Evolutionary conservation across 2,329 filamentous ascomycete genomes (phyloP), one percentile per base, ranked within the genome.

Genomic region (Calcarisporium arbuscula): DNA sequence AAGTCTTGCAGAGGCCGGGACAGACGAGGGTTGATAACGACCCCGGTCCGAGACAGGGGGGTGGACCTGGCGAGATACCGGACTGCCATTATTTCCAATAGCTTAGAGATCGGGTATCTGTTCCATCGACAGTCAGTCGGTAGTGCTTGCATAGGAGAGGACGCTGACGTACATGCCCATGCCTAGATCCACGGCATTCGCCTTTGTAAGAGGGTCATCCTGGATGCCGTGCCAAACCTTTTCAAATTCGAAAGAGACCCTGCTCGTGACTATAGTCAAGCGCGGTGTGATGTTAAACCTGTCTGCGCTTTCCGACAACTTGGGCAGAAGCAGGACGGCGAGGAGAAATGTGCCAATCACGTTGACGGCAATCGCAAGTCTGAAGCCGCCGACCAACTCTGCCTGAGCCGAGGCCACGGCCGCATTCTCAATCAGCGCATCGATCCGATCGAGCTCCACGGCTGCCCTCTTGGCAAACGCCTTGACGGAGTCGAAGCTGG

Each of bases 261-360:
- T 30, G 11, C 30, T 33, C 9, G 28, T 25, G 2, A 68, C 60
- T 6, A 67, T 47, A 3, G 52, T 48, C 4, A 70, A 34, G 15
- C 55, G 54, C 11, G 65, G 60, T 30, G 42, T 46, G 6, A 54
- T 38, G 11, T 60, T 61, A 34, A 51, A 48, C 34, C 42, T 46
- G 4, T 34, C 45, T 2, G 58, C 60, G 8, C 60, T 61, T 10
- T 48, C 48, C 15, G 56, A 54, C 43, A 74, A 41, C 17, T 49
- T 44, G 2, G 68, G 68, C 15, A 74, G 46, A 15, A 70, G 42
- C 32, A 62, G 40, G 9, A 72, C 27, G 0, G 60, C 58, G 34
- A 72, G 52, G 19, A 72, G 49, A 22, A 65, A 62, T 0, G 64
- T 71, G 4, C 57, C 58, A 22, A 73, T 50, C 14, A 70, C 61